Conservation (phyloP, 495 filamentous ascomycete genomes). For the Echria macrotheca region DNA sequence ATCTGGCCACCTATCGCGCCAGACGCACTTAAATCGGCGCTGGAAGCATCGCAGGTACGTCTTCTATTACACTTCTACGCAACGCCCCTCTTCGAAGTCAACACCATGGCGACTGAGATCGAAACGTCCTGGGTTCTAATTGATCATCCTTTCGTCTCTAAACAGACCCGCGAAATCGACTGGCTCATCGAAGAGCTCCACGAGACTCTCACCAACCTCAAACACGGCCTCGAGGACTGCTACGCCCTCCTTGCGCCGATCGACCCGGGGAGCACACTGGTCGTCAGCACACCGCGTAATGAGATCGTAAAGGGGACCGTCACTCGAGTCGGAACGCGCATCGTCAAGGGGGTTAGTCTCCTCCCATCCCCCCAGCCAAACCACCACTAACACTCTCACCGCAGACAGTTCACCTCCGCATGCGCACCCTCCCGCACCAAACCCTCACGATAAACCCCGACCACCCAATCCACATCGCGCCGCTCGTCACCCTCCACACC, state of each 20-base stretch:
- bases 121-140: conserved; percentile 32
- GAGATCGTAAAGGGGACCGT: conserved; percentile 90
- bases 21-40: conserved; percentile 57
- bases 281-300: conserved; percentile 76
- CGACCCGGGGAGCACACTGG: conserved; percentile 80
- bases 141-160: too few species aligned
- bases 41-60: conserved; percentile 62
- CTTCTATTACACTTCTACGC: not conserved
- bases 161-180: conserved; percentile 69
- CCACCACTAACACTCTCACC: not conserved
- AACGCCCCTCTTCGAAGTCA: not conserved
- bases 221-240: conserved; percentile 85
- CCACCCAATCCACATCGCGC: conserved; percentile 58
- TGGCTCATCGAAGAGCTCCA: conserved; percentile 82
- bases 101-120: conserved; percentile 10
- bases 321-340: conserved; percentile 69
- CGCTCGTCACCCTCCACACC: conserved; percentile 63
- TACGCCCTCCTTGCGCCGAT: conserved; percentile 72
- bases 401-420: conserved; percentile 44
- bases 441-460: conserved; percentile 45
- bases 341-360: conserved; percentile 67
- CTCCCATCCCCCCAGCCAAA: not conserved
- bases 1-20: conserved; percentile 68
- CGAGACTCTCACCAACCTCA: conserved; percentile 68
- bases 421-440: conserved; percentile 46